Evolutionary conservation across 2,329 filamentous ascomycete species (phyloP).

Genomic region (Penicillium psychrosexuale): DNA sequence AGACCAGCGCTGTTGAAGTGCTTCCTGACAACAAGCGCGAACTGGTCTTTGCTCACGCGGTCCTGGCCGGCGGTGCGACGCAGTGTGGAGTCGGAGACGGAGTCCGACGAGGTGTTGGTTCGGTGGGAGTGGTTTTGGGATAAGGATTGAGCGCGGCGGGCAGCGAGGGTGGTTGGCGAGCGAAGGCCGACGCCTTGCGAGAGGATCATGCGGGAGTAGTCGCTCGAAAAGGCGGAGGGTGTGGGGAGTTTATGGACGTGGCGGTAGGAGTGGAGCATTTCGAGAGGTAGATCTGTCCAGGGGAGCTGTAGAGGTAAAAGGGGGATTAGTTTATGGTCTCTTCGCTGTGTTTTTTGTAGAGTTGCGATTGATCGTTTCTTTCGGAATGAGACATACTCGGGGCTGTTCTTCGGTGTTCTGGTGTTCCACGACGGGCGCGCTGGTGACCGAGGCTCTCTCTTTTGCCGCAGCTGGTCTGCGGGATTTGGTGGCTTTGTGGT

Average conservation of each 20-base stretch:
- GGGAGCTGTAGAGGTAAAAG: slow-evolving; percentile 33
- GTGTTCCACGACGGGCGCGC: slow-evolving; percentile 22
- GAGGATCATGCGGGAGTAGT: slow-evolving; percentile 49
- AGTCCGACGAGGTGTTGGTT: slow-evolving; percentile 7
- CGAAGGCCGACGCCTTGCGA: slow-evolving; percentile 45
- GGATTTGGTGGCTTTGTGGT: slow-evolving; percentile 32
- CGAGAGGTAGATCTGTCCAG: slow-evolving; percentile 44
- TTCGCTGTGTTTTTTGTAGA: background rate
- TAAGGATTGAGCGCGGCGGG: slow-evolving; percentile 28
- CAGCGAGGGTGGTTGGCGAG: slow-evolving; percentile 45
- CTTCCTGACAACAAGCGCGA: slow-evolving; percentile 45
- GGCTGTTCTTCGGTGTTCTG: slow-evolving; percentile 21
- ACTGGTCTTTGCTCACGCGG: slow-evolving; percentile 42
- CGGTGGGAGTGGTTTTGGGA: slow-evolving; percentile 8
- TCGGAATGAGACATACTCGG: slow-evolving; percentile 28
- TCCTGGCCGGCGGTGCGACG: slow-evolving; percentile 36
- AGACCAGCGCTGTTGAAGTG: slow-evolving; percentile 49
- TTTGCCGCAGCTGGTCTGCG: slow-evolving; percentile 30
- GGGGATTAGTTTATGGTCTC: background rate
- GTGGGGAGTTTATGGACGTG: slow-evolving; percentile 47
- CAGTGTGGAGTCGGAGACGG: slow-evolving; percentile 15
- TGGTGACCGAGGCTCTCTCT: slow-evolving; percentile 30
- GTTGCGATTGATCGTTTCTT: slow-evolving; percentile 1
- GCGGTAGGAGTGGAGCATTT: slow-evolving; percentile 49
- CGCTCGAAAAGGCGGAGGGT: slow-evolving; percentile 44